Percentiles rank a stretch among this genome's conserved stretches.
These are phyloP conservation scores for Phyllachora maydis DNA, from an alignment of 2,329 filamentous ascomycete species.

Conservation along the genomic window DNA sequence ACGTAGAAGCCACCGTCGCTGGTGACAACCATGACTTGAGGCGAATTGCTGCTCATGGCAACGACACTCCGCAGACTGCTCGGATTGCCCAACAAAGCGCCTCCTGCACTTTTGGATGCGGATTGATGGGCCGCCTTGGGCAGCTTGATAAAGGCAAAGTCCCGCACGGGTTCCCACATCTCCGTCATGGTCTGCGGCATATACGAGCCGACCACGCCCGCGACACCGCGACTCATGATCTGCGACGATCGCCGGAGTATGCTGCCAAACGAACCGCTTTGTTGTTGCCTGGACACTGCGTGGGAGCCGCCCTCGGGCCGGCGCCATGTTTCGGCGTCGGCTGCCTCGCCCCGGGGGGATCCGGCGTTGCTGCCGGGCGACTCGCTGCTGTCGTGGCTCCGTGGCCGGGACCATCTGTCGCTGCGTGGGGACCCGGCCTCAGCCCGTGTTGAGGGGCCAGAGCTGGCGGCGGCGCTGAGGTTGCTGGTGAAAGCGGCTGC, in stretches of 20 bases:
- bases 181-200: conserved; percentile 85
- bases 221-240: conserved; percentile 75
- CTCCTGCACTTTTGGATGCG: conserved; percentile 7
- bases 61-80: conserved; percentile 60
- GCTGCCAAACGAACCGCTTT: conserved; percentile 66
- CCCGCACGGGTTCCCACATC: conserved; percentile 88
- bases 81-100: conserved; percentile 26
- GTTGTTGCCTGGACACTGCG: conserved; percentile 19
- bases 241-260: conserved; percentile 75
- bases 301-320: conserved; percentile 2
- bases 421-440: conserved; percentile 17
- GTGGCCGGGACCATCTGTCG: conserved; percentile 30
- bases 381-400: conserved; percentile 32
- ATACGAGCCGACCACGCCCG: conserved; percentile 77
- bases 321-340: conserved; percentile 6
- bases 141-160: conserved; percentile 93
- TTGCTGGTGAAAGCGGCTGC: conserved; percentile 8
- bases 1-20: conserved; percentile 91
- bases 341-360: conserved; percentile 24
- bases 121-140: conserved; percentile 32
- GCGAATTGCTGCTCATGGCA: conserved; percentile 84
- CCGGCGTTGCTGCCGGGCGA: conserved; percentile 20
- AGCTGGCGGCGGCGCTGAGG: too few species aligned
- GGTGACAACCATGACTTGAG: conserved; percentile 95
- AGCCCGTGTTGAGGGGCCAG: too few species aligned